Base-by-base conservation (phyloP, 2,329 filamentous ascomycete species). In the Sporothrix mexicana region DNA sequence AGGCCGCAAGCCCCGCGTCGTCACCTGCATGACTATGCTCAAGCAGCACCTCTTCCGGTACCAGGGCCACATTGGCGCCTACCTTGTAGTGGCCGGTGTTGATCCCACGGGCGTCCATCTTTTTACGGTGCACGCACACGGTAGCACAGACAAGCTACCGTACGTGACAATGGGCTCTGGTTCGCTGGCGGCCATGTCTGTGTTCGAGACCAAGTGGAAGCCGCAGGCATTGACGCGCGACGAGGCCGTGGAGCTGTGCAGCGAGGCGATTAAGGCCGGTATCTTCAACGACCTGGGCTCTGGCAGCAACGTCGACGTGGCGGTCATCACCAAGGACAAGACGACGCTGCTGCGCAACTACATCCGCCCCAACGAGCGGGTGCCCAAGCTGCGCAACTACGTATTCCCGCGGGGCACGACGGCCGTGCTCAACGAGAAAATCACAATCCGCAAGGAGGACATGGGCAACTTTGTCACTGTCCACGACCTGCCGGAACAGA, bases 81-180 rank as follows among this genome's bases (percentile, higher is more conserved):
- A 99, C 84, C 91, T 99, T 73, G 96, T 99, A 77, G 93, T 99
- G 73, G 96, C 96, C 51, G 96, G 96, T 77, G 95, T 97, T 80
- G 96, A 99, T 82, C 95, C 97, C 47, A 99, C 96, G 0, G 96
- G 96, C 79, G 90, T 92, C 62, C 94, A 97, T 79, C 91, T 99
- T 75, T 99, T 97, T 87, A 99, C 97, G 76, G 96, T 99, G 59
- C 96, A 99, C 84, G 96, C 96, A 74, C 97, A 99, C 87, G 96
- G 97, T 77, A 96, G 92, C 79, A 99, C 96, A 75, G 96, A 99
- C 86, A 99, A 98, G 87, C 91, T 99, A 67, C 96, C 96, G 69
- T 99, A 99, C 83, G 97, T 99, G 77, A 99, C 97, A 76, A 99
- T 99, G 96, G 96, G 96, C 71, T 97, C 93, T 30, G 96, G 96